Evolutionary conservation across 495 filamentous ascomycete genomes (phyloP).

Genomic region (Friedmanniomyces endolithicus): DNA sequence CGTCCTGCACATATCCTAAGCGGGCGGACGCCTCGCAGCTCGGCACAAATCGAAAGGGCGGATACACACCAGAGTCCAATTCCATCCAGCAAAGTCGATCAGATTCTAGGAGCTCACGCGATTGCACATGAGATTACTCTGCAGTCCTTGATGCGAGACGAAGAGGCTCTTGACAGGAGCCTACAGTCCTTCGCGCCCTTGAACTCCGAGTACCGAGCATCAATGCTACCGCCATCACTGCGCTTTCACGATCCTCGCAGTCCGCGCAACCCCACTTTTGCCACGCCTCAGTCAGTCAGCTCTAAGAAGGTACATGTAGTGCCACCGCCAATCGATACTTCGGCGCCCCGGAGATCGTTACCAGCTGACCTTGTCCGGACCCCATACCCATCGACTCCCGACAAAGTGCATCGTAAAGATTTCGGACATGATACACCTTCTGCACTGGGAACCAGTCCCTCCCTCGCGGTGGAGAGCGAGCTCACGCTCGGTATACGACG

Average conservation of each 20-base stretch:
- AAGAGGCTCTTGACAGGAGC: slow-evolving; percentile 4
- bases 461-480: slow-evolving; percentile 6
- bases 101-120: slow-evolving; percentile 18
- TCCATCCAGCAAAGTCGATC: slow-evolving; percentile 12
- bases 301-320: slow-evolving; percentile 14
- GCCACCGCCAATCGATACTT: slow-evolving; percentile 22
- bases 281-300: slow-evolving; percentile 1
- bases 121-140: slow-evolving; percentile 24
- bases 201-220: background rate
- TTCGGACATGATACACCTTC: slow-evolving; percentile 1
- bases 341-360: slow-evolving; percentile 7
- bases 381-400: slow-evolving; percentile 17
- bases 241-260: slow-evolving; percentile 12
- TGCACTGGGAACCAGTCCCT: background rate
- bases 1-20: background rate
- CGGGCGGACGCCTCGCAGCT: slow-evolving; percentile 5
- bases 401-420: slow-evolving; percentile 12
- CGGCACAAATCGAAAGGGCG: background rate
- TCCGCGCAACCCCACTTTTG: slow-evolving; percentile 7
- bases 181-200: slow-evolving; percentile 12
- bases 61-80: background rate
- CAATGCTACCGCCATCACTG: slow-evolving; percentile 3
- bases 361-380: slow-evolving; percentile 23
- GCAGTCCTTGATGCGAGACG: slow-evolving; percentile 20
- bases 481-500: slow-evolving; percentile 21